Evolutionary conservation across 2,329 filamentous ascomycete species (phyloP).

Genomic region (Phyllosticta ampelicida): DNA sequence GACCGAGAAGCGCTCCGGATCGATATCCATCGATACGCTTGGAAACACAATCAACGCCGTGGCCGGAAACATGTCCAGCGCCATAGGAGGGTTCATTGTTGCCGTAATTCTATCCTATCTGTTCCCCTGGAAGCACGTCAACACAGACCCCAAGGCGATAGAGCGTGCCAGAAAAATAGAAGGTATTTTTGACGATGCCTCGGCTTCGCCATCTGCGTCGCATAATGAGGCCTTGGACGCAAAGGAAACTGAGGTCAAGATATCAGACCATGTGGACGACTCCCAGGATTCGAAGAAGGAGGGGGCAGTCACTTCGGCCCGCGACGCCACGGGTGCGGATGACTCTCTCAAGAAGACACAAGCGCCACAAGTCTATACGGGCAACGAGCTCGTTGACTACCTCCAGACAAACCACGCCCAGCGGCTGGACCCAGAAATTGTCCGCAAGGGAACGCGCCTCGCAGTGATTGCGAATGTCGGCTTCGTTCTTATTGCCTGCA

Average conservation of each 20-base stretch:
- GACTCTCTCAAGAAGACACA: neutral
- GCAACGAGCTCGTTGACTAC: slow-evolving; percentile 34
- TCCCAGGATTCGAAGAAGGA: neutral
- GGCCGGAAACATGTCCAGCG: slow-evolving; percentile 29
- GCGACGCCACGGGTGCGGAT: neutral
- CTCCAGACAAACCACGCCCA: slow-evolving; percentile 31
- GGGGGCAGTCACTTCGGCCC: neutral
- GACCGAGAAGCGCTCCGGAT: slow-evolving; percentile 37
- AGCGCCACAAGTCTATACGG: slow-evolving; percentile 19
- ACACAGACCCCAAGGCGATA: slow-evolving; percentile 15
- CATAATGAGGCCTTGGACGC: neutral
- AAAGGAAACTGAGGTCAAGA: neutral
- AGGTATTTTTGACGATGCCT: slow-evolving; percentile 13
- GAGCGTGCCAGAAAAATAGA: slow-evolving; percentile 22
- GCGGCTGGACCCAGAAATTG: slow-evolving; percentile 31
- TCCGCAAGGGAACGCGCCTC: slow-evolving; percentile 26
- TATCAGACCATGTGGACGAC: neutral
- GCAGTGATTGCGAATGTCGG: slow-evolving; percentile 26
- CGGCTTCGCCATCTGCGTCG: neutral
- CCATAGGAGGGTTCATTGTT: slow-evolving; percentile 25
- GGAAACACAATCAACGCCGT: slow-evolving; percentile 33
- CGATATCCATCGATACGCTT: slow-evolving; percentile 39
- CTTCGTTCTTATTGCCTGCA: slow-evolving; percentile 27
- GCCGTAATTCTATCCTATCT: slow-evolving; percentile 25
- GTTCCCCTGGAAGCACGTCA: slow-evolving; percentile 22